Evolutionary conservation across 2,329 filamentous ascomycete species (phyloP).

Genomic region (Trichoderma lentiforme): DNA sequence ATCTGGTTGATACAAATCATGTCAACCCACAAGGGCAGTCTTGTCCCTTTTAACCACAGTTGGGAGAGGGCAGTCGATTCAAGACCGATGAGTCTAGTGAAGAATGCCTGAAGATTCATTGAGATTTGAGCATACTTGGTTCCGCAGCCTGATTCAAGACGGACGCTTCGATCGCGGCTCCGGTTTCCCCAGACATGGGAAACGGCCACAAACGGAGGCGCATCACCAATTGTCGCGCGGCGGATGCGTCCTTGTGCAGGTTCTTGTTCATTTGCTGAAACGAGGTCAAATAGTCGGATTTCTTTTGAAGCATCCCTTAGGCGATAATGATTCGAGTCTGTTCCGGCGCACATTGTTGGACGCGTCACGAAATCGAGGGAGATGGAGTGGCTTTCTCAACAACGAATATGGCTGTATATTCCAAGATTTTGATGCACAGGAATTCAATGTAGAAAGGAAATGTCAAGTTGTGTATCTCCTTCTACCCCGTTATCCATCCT

Average conservation of each 20-base stretch:
- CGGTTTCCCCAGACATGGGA: not conserved
- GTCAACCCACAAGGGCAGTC: not conserved
- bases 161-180: not conserved
- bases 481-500: not conserved
- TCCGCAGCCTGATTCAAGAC: not conserved
- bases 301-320: not conserved
- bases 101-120: not conserved
- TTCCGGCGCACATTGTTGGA: not conserved
- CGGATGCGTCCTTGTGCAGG: not conserved
- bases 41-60: not conserved
- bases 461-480: fast-evolving
- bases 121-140: not conserved
- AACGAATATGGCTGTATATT: not conserved
- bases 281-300: not conserved
- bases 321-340: not conserved
- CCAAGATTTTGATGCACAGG: not conserved
- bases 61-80: not conserved
- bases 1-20: not conserved
- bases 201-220: not conserved
- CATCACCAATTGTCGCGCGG: not conserved
- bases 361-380: not conserved
- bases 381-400: not conserved
- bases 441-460: not conserved
- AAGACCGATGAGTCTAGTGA: not conserved
- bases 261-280: not conserved